phyloP scores from a whole-genome alignment of 139 green algal genomes.

The Chlorella sorokiniana region DNA sequence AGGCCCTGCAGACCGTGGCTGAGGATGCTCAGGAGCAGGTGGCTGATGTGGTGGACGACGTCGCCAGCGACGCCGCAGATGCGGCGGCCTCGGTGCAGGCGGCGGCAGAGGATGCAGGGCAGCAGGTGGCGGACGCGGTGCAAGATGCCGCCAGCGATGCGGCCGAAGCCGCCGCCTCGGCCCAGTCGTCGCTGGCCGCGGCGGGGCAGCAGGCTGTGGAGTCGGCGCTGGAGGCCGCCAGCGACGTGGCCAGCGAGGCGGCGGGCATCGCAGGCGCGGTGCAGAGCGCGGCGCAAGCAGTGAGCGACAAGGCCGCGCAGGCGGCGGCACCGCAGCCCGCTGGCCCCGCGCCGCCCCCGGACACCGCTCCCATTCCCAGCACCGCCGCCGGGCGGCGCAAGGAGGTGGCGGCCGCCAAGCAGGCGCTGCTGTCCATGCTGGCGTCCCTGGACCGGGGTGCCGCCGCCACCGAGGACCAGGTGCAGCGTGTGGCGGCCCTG shows the following conservation, averaged over 20 bases:
- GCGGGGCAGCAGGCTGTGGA: too few relatives aligned
- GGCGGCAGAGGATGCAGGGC: not conserved
- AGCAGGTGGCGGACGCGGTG: not conserved
- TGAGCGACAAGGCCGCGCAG: not conserved
- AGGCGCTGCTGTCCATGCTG: constrained; percentile 49
- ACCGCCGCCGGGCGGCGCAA: not conserved
- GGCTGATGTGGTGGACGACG: not conserved
- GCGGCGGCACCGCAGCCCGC: not conserved
- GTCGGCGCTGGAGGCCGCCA: too few relatives aligned
- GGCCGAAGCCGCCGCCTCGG: not conserved
- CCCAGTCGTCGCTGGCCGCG: too few relatives aligned
- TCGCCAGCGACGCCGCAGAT: constrained; percentile 1
- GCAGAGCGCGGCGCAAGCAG: too few relatives aligned
- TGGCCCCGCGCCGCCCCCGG: not conserved
- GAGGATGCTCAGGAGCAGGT: not conserved
- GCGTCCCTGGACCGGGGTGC: constrained; percentile 58
- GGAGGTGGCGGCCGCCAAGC: constrained; percentile 31
- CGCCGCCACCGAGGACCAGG: constrained; percentile 51
- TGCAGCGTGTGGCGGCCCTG: constrained; percentile 34
- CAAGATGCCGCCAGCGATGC: not conserved
- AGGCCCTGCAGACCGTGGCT: not conserved
- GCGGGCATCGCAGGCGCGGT: not conserved
- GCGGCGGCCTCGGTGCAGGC: not conserved
- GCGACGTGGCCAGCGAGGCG: constrained; percentile 10
- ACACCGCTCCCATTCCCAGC: not conserved